phyloP scores from a whole-genome alignment of 164 flowering plant species.

The Stephania cephalantha region DNA sequence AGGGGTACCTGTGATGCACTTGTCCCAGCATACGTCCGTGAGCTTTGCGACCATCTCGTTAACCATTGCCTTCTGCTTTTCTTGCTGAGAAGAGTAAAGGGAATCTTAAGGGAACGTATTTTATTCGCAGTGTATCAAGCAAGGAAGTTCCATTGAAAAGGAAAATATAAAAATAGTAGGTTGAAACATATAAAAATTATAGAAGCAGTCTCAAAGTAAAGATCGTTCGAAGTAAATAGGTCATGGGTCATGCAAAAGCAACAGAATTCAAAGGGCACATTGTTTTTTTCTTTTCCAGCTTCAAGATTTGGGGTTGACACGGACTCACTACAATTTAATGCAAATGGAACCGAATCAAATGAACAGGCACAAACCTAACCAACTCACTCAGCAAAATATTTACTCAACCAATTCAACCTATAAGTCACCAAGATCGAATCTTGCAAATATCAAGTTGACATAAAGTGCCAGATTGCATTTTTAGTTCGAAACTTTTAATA shows the following conservation, averaged over 20 bases:
- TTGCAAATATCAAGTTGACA: too few relatives aligned
- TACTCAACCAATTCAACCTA: too few relatives aligned
- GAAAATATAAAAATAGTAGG: not conserved
- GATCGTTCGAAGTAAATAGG: not conserved
- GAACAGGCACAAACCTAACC: too few relatives aligned
- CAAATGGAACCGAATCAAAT: too few relatives aligned
- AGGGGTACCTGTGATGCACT: slow-evolving; percentile 76
- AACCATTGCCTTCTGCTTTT: slow-evolving; percentile 66
- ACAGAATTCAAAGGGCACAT: not conserved
- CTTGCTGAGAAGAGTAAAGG: slow-evolving; percentile 46
- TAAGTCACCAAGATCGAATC: too few relatives aligned
- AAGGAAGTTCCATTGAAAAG: not conserved
- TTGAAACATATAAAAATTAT: not conserved
- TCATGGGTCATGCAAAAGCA: not conserved
- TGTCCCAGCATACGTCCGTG: slow-evolving; percentile 81
- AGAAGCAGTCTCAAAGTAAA: not conserved
- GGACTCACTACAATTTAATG: too few relatives aligned
- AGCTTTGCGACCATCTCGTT: slow-evolving; percentile 81
- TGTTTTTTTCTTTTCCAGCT: too few relatives aligned
- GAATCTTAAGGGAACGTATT: not conserved
- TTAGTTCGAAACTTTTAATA: too few relatives aligned
- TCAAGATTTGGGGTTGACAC: too few relatives aligned
- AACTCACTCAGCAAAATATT: too few relatives aligned
- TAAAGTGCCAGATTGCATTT: too few relatives aligned
- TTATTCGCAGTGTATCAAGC: not conserved